Conservation (phyloP, 2,329 filamentous ascomycete genomes). For the Aspergillus persii region DNA sequence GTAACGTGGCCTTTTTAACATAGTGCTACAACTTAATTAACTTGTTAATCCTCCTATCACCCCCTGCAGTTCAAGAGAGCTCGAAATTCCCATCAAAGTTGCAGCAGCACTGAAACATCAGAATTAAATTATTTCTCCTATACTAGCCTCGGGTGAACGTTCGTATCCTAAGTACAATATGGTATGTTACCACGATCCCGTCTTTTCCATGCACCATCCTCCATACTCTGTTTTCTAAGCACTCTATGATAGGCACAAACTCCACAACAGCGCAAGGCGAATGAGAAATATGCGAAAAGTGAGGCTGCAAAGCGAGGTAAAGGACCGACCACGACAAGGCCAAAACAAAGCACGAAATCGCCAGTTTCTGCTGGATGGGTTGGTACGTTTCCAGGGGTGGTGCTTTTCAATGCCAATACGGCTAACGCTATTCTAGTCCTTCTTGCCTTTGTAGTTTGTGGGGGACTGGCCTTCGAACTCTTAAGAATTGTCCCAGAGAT, state of each 20-base stretch:
- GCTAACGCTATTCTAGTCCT: conserved; percentile 46
- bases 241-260: conserved; percentile 55
- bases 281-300: conserved; percentile 58
- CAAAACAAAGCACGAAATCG: conserved; percentile 51
- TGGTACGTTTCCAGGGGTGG: conserved; percentile 47
- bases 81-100: too few relatives aligned
- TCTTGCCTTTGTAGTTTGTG: conserved; percentile 62
- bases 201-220: background rate
- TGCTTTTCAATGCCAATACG: background rate
- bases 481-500: background rate
- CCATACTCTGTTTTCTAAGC: background rate
- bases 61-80: too few relatives aligned
- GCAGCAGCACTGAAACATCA: background rate
- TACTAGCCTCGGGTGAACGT: background rate
- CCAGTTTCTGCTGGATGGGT: conserved; percentile 59
- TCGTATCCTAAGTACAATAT: background rate
- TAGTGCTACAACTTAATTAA: too few relatives aligned
- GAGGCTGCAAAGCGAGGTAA: conserved; percentile 62
- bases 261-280: conserved; percentile 63
- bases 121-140: background rate
- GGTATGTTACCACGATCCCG: background rate
- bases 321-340: conserved; percentile 43
- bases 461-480: conserved; percentile 44
- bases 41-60: too few relatives aligned
- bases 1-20: too few relatives aligned